Base-by-base conservation (phyloP, 2,329 filamentous ascomycete genomes). In the Madurella fahalii region DNA sequence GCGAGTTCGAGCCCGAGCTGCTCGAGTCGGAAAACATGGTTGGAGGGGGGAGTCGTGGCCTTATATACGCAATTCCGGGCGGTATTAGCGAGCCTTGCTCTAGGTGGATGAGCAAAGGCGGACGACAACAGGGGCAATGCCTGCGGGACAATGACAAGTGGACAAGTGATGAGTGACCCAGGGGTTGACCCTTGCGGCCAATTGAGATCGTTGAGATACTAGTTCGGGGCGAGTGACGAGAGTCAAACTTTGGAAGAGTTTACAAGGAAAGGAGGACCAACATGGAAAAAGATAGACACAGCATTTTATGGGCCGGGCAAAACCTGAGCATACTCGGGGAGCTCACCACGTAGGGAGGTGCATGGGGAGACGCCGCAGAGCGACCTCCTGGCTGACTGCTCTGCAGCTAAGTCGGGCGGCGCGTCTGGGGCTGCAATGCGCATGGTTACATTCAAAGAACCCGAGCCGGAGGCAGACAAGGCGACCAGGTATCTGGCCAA, bases 351-450 rank as follows among this genome's bases (percentile, higher is more conserved):
- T 9, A 20, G 15, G 45, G 12, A 39, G 16, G 34, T 31, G n/a
- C 20, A 48, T 40, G 46, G 44, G 18, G 12, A 47, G 30, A 52
- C 39, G 25, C 25, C 56, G 53, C 53, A 39, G 17, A 17, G 31
- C 40, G 50, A 34, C 45, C 17, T 51, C 34, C 30, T 31, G 13
- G 30, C 49, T 20, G 40, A 20, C 47, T 40, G 34, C 45, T 39
- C 45, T 53, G 52, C 52, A 54, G 50, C 50, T 50, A 45, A 56
- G 55, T 54, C 50, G 58, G 54, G 60, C 46, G 50, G 48, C 45
- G 54, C 50, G 53, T 53, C 58, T 52, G 48, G 52, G 47, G 52
- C 54, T 61, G 61, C 58, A 61, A 42, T 34, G 44, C 59, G 59
- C 57, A 57, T 53, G 47, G 57, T 60, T 47, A 51, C 58, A 59